Conservation (phyloP, 2,329 filamentous ascomycete species). For the Cryphonectria japonica region DNA sequence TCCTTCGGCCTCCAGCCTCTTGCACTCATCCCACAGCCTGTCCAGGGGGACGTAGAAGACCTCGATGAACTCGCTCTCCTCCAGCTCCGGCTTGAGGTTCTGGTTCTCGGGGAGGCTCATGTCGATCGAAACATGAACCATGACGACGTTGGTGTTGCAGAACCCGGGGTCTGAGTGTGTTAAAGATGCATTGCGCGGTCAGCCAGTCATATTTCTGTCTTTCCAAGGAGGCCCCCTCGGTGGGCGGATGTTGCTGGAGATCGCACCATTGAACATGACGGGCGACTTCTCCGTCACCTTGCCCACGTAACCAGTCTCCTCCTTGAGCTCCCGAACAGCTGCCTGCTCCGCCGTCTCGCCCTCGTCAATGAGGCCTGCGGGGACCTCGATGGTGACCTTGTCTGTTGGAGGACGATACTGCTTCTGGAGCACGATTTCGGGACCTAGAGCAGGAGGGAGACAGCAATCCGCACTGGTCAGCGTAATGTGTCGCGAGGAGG, state of each 20-base stretch:
- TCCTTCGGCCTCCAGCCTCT: slow-evolving; percentile 68
- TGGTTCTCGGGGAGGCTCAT: slow-evolving; percentile 70
- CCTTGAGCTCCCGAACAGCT: slow-evolving; percentile 65
- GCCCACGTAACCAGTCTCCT: slow-evolving; percentile 70
- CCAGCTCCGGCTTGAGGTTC: slow-evolving; percentile 68
- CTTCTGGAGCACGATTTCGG: slow-evolving; percentile 66
- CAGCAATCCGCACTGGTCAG: slow-evolving; percentile 1
- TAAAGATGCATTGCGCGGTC: not conserved
- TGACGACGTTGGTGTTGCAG: slow-evolving; percentile 68
- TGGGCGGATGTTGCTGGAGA: not conserved
- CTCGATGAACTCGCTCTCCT: slow-evolving; percentile 84
- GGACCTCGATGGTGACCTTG: slow-evolving; percentile 64
- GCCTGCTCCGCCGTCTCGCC: slow-evolving; percentile 65
- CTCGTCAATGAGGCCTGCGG: slow-evolving; percentile 66
- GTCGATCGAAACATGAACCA: slow-evolving; percentile 76
- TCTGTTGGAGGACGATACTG: slow-evolving; percentile 68
- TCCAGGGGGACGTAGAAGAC: slow-evolving; percentile 70
- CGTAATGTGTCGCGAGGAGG: not conserved
- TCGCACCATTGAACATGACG: slow-evolving; percentile 64
- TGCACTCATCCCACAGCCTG: slow-evolving; percentile 68
- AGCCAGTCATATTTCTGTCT: not conserved
- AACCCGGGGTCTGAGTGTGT: slow-evolving; percentile 58
- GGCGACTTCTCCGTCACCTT: slow-evolving; percentile 60
- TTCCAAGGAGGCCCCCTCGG: no score
- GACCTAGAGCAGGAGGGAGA: slow-evolving; percentile 38